Evolutionary conservation across 306 rosid species (phyloP).

Genomic region (Fagus sylvatica): DNA sequence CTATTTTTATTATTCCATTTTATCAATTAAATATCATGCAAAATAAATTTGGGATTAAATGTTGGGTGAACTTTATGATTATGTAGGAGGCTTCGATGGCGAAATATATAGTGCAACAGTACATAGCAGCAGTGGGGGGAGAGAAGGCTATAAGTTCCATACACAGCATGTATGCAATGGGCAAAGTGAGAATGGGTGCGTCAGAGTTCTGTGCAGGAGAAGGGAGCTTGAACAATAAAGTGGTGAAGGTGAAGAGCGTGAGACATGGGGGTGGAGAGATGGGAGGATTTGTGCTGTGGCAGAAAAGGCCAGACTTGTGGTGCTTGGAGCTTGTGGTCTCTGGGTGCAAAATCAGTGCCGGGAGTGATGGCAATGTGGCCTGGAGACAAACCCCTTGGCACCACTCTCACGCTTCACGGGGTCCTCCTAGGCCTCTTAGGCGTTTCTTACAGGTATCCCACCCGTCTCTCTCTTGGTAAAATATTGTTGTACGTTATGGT

Average conservation of each 20-base stretch:
- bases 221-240: conserved; percentile 35
- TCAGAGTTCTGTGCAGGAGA: conserved; percentile 70
- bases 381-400: conserved; percentile 99
- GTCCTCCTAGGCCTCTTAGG: conserved; percentile 89
- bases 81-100: conserved; percentile 82
- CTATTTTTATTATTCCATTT: not conserved
- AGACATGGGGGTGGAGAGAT: conserved; percentile 55
- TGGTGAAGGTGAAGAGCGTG: conserved; percentile 50
- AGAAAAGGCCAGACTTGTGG: conserved; percentile 81
- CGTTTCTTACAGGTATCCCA: conserved; percentile 73
- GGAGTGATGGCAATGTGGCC: conserved; percentile 88
- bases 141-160: conserved; percentile 62
- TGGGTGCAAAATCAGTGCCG: conserved; percentile 90
- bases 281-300: conserved; percentile 97
- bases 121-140: conserved; percentile 90
- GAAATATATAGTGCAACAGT: conserved; percentile 83
- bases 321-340: conserved; percentile 79
- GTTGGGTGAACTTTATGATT: not conserved
- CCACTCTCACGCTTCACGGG: conserved; percentile 96
- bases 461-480: not conserved
- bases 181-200: conserved; percentile 80
- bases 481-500: too few relatives aligned
- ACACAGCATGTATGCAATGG: conserved; percentile 94
- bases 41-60: not conserved
- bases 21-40: not conserved